Evolutionary conservation across 495 filamentous ascomycete genomes (phyloP), one percentile per base, ranked within the genome.

Genomic region (Neurospora terricola): DNA sequence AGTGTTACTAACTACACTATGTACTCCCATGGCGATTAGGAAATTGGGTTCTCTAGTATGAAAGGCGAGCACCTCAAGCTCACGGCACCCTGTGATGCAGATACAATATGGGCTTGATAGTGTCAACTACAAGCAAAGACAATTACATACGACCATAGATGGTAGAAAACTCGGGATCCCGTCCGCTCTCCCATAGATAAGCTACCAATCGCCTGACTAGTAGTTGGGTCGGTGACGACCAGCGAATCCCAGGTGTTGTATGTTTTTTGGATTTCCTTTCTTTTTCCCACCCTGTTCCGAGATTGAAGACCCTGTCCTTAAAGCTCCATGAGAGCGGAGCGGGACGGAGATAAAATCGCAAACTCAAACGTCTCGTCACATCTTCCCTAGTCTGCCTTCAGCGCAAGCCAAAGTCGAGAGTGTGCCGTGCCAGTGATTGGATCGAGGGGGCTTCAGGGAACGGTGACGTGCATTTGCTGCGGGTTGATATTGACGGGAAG

Each of bases 141-240:
- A 1, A 62, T 7, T 12, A 62, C 54, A 62, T 62, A 62, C 54
- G 54, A 62, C 54, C 54, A 62, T 9, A 30, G 12, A 27, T 30
- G 27, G 23, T 62, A 30, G 83, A 84, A 72, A 80, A 81, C 75
- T 80, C 81, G 83, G 83, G 79, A 83, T 83, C 83, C 84, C 82
- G 84, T 86, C 81, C 81, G 84, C 81, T 86, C 84, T 83, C 78
- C 82, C 82, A 77, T 84, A 81, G 80, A 79, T 78, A 82, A 83
- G 77, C 79, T n/a, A 45, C 16, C 21, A 23, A 54, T 21, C n/a
- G 48, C 48, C 23, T 27, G 79, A 83, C 76, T 77, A 84, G 84
- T 83, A 84, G 80, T 85, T 81, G 79, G 80, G 83, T 85, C 78
- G 84, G 81, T 84, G 84, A 84, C 81, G 79, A 86, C 71, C 70